phyloP scores from a whole-genome alignment of 306 rosid species.

The Rosa chinensis region DNA sequence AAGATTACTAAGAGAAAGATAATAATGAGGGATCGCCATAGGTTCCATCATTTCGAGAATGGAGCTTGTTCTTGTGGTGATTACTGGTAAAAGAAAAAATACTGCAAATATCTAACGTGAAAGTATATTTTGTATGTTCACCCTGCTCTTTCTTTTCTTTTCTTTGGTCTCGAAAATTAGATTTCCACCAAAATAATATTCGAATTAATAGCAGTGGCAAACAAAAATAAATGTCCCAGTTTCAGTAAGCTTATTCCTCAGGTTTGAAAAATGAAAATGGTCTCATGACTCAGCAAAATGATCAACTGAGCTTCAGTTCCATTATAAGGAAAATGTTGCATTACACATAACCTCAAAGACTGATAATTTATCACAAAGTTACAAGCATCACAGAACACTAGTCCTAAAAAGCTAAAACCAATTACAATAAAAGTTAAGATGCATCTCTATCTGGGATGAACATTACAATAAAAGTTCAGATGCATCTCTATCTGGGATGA shows the following conservation, averaged over 20 bases:
- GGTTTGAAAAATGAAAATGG: not conserved
- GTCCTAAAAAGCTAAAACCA: not conserved
- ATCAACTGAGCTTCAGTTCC: not conserved
- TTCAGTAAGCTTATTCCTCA: not conserved
- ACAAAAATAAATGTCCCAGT: not conserved
- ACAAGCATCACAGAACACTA: not conserved
- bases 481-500: not conserved
- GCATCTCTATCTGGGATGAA: not conserved
- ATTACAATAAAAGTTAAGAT: not conserved
- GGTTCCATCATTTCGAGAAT: conserved; percentile 55
- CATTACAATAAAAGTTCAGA: not conserved
- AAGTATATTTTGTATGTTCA: not conserved
- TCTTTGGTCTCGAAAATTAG: not conserved
- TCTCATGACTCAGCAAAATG: not conserved
- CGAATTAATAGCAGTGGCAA: not conserved
- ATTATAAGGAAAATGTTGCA: not conserved
- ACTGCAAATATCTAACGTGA: not conserved
- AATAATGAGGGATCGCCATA: conserved; percentile 50
- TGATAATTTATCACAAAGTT: not conserved
- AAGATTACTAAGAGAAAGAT: conserved; percentile 38
- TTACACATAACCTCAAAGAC: conserved; percentile 2
- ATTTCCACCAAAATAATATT: not conserved
- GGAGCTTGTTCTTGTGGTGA: conserved; percentile 47
- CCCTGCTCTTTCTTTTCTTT: not conserved
- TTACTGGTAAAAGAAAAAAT: conserved; percentile 37